A percentile compares a stretch with the other conserved stretches of the same genome.
Evolutionary conservation across 2,329 filamentous ascomycete species (phyloP).

Genomic region (Diaporthe australafricana): DNA sequence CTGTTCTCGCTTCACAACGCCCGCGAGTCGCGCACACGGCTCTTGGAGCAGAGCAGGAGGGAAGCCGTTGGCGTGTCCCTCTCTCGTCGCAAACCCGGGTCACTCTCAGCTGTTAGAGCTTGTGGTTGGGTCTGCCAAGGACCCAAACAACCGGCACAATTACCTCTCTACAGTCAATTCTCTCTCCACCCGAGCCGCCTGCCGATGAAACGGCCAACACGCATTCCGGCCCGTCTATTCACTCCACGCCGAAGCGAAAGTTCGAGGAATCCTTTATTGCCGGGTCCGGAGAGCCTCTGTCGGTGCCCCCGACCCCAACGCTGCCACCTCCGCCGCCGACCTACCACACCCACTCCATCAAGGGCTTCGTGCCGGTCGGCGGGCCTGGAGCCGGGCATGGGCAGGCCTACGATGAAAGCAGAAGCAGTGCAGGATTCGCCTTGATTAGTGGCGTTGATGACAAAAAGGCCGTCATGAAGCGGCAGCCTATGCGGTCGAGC

Average conservation of each 20-base stretch:
- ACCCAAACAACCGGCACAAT: conserved; percentile 59
- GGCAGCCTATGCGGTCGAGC: conserved; percentile 76
- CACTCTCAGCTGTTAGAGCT: conserved; percentile 32
- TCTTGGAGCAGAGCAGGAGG: conserved; percentile 26
- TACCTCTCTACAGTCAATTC: conserved; percentile 63
- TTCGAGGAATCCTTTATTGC: conserved; percentile 50
- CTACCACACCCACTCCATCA: conserved; percentile 36
- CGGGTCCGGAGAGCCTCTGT: conserved; percentile 43
- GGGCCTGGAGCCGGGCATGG: conserved; percentile 25
- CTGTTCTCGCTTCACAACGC: conserved; percentile 26
- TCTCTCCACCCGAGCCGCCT: conserved; percentile 58
- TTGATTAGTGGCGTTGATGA: conserved; percentile 51
- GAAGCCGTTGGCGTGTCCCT: conserved; percentile 26
- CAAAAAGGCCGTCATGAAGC: conserved; percentile 58
- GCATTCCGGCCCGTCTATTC: conserved; percentile 41
- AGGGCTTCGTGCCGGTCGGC: conserved; percentile 33
- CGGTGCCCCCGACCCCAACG: conserved; percentile 44
- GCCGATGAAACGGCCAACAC: conserved; percentile 51
- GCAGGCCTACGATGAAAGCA: conserved; percentile 43
- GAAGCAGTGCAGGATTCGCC: conserved; percentile 37
- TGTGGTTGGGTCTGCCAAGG: conserved; percentile 50
- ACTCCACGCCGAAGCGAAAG: conserved; percentile 51
- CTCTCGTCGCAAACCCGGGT: conserved; percentile 34
- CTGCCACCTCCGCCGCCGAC: conserved; percentile 43
- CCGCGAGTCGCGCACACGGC: conserved; percentile 27